Evolutionary conservation across 805 yeast species (phyloP).

Genomic region (Saccharomycopsis microspora): DNA sequence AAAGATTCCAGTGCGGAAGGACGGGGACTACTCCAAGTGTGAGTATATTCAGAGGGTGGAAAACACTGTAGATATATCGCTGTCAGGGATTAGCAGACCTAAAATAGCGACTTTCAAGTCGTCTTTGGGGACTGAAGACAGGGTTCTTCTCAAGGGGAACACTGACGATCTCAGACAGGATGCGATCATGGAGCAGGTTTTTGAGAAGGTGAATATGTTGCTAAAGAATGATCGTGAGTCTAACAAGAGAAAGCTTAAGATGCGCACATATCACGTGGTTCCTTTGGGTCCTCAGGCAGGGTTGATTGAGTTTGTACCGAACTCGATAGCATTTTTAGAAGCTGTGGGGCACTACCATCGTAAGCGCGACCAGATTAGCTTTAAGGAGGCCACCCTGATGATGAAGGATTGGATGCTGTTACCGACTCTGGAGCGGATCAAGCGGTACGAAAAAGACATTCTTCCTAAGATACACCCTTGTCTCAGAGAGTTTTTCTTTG

Average conservation of each 20-base stretch:
- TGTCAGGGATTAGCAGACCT: constrained; percentile 81
- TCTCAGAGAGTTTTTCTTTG: constrained; percentile 58
- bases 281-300: constrained; percentile 88
- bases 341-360: constrained; percentile 55
- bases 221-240: constrained; percentile 46
- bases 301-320: constrained; percentile 76
- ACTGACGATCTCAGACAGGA: constrained; percentile 92
- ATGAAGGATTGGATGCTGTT: constrained; percentile 50
- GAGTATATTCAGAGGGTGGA: constrained; percentile 38
- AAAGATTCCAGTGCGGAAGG: constrained; percentile 27
- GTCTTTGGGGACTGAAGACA: constrained; percentile 47
- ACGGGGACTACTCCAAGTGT: constrained; percentile 32
- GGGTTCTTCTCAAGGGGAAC: constrained; percentile 68
- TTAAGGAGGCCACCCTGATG: constrained; percentile 46
- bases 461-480: constrained; percentile 45
- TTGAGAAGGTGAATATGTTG: constrained; percentile 69
- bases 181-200: constrained; percentile 95
- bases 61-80: constrained; percentile 43
- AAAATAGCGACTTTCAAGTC: constrained; percentile 52
- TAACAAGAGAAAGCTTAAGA: constrained; percentile 41
- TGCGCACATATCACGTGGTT: constrained; percentile 80
- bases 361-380: constrained; percentile 32
- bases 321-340: constrained; percentile 63
- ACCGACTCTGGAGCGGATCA: constrained; percentile 31
- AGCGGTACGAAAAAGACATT: constrained; percentile 35